A percentile compares a stretch with the other conserved stretches of the same genome.
These are phyloP conservation scores for Pseudogymnoascus sp. DNA, from an alignment of 2,329 filamentous ascomycete genomes.

Conservation along the genomic window DNA sequence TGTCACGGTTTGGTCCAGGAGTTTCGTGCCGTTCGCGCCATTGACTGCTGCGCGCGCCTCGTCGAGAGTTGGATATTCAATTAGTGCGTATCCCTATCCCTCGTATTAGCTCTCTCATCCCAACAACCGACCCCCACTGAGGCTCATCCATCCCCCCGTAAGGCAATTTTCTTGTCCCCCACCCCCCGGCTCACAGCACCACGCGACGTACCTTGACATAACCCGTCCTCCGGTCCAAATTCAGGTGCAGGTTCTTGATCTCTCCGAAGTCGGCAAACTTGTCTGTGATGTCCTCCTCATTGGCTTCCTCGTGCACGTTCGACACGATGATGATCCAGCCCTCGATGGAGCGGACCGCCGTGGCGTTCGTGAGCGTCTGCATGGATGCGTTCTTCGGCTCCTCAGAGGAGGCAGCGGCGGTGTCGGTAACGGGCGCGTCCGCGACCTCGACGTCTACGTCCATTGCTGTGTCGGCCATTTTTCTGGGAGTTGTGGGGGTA, in stretches of 20 bases:
- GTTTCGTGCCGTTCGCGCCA: constrained; percentile 65
- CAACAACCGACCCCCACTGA: not conserved
- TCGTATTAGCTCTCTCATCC: not conserved
- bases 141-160: not conserved
- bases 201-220: constrained; percentile 64
- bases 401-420: constrained; percentile 33
- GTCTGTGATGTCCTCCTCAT: constrained; percentile 74
- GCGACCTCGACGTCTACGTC: constrained; percentile 30
- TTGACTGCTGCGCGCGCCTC: constrained; percentile 78
- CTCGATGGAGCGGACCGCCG: constrained; percentile 77
- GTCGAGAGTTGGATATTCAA: constrained; percentile 71
- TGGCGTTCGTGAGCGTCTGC: constrained; percentile 64
- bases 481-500: constrained; percentile 9
- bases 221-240: constrained; percentile 71
- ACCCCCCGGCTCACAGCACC: not conserved
- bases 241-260: constrained; percentile 79
- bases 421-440: constrained; percentile 20
- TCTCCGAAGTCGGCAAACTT: constrained; percentile 77
- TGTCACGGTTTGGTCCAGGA: constrained; percentile 70
- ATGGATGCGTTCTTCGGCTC: constrained; percentile 54
- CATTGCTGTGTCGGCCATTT: constrained; percentile 39
- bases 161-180: not conserved
- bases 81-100: constrained; percentile 68
- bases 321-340: constrained; percentile 84
- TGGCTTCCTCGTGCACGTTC: constrained; percentile 80